These are phyloP conservation scores for Salix suchowensis DNA, from an alignment of 345 rosid species.

Conservation along the genomic window DNA sequence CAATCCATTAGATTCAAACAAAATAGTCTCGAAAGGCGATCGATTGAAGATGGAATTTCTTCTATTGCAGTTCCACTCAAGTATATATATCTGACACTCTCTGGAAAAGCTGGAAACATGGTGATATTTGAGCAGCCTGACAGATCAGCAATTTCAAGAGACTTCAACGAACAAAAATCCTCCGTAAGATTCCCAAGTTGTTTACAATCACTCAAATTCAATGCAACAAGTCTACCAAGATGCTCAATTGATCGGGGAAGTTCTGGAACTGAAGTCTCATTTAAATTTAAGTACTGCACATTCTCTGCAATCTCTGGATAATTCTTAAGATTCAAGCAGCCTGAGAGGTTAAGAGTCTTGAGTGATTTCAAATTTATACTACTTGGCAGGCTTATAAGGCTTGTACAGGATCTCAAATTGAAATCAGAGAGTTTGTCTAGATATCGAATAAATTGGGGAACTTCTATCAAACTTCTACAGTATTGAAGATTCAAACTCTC, in stretches of 20 bases:
- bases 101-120: neutral
- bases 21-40: neutral
- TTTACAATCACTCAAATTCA: slow-evolving; percentile 6
- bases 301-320: neutral
- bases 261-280: neutral
- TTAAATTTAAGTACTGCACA: slow-evolving; percentile 1
- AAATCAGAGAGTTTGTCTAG: neutral
- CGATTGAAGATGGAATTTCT: slow-evolving; percentile 1
- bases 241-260: slow-evolving; percentile 1
- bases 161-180: neutral
- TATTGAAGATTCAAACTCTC: neutral
- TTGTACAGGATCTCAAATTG: neutral
- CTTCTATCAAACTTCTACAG: neutral
- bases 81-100: slow-evolving; percentile 1
- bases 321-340: slow-evolving; percentile 4
- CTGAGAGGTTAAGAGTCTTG: slow-evolving; percentile 4
- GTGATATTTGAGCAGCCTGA: neutral
- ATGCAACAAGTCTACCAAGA: neutral
- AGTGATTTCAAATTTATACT: neutral
- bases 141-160: neutral
- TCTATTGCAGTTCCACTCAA: neutral
- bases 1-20: neutral
- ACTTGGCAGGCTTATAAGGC: neutral
- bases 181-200: neutral
- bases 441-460: neutral